Evolutionary conservation across 2,329 filamentous ascomycete species (phyloP).

Genomic region (Tolypocladium sp.): DNA sequence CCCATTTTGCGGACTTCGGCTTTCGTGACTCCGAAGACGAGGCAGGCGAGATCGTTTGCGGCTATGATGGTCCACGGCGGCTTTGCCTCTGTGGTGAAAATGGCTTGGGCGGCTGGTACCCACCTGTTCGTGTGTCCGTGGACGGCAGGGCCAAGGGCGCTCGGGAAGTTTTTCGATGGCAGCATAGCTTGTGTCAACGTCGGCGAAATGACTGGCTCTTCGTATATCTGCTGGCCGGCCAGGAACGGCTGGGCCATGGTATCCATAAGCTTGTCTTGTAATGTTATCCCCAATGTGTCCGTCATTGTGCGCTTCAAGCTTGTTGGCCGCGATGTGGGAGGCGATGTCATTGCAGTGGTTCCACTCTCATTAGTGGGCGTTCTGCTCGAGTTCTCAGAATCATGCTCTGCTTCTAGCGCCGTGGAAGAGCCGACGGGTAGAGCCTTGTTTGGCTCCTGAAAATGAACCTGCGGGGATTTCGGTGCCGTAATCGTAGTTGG

Average conservation of each 20-base stretch:
- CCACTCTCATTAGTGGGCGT: slow-evolving; percentile 48
- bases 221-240: slow-evolving; percentile 26
- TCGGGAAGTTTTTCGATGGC: slow-evolving; percentile 32
- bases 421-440: slow-evolving; percentile 7
- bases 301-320: slow-evolving; percentile 81
- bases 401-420: slow-evolving; percentile 13
- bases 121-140: slow-evolving; percentile 87
- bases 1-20: slow-evolving; percentile 91
- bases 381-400: slow-evolving; percentile 42
- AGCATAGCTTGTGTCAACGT: slow-evolving; percentile 28
- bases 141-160: slow-evolving; percentile 47
- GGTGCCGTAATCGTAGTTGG: slow-evolving; percentile 16
- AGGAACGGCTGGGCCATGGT: slow-evolving; percentile 75
- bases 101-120: slow-evolving; percentile 85
- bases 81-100: slow-evolving; percentile 89
- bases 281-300: slow-evolving; percentile 62
- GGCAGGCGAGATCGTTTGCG: slow-evolving; percentile 89
- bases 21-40: slow-evolving; percentile 98
- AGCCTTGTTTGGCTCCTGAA: slow-evolving; percentile 3
- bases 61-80: slow-evolving; percentile 93
- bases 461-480: slow-evolving; percentile 6
- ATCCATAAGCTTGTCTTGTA: slow-evolving; percentile 80
- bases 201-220: slow-evolving; percentile 33
- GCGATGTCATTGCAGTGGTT: slow-evolving; percentile 41
- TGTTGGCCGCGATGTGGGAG: slow-evolving; percentile 50